Evolutionary conservation across 2,329 filamentous ascomycete genomes (phyloP).

Genomic region (Verticillium albo-atrum): DNA sequence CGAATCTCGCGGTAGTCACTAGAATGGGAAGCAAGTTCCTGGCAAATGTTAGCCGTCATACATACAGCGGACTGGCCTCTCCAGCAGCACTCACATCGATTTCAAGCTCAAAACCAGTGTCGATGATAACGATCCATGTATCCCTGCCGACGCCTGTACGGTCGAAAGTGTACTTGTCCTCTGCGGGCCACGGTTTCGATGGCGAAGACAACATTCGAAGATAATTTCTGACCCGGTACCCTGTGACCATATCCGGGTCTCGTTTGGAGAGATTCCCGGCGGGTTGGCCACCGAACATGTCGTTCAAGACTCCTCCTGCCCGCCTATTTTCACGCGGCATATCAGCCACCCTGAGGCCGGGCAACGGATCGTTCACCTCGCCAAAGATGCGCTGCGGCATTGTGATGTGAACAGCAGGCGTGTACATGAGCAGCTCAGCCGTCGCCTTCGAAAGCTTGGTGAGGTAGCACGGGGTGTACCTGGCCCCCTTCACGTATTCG

Average conservation of each 20-base stretch:
- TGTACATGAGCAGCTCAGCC: background rate
- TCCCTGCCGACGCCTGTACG: background rate
- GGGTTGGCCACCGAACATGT: too few species aligned
- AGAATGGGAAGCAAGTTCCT: background rate
- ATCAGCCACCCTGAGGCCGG: background rate
- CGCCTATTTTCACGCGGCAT: background rate
- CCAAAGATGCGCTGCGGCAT: background rate
- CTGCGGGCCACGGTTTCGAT: background rate
- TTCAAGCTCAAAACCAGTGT: background rate
- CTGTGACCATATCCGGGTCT: too few species aligned
- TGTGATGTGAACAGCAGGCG: background rate
- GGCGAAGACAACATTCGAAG: background rate
- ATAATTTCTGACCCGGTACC: background rate
- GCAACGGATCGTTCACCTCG: background rate
- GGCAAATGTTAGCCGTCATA: background rate
- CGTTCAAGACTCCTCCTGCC: too few species aligned
- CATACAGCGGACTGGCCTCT: too few species aligned
- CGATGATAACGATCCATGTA: background rate
- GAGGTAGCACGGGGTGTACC: background rate
- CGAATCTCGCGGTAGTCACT: background rate
- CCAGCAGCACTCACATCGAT: background rate
- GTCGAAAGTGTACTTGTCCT: background rate
- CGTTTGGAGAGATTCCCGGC: background rate
- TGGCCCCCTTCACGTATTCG: background rate
- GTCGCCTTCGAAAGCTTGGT: background rate